These are phyloP conservation scores for Jamesozyma spencerorum DNA, from an alignment of 805 yeast genomes.

Conservation along the genomic window DNA sequence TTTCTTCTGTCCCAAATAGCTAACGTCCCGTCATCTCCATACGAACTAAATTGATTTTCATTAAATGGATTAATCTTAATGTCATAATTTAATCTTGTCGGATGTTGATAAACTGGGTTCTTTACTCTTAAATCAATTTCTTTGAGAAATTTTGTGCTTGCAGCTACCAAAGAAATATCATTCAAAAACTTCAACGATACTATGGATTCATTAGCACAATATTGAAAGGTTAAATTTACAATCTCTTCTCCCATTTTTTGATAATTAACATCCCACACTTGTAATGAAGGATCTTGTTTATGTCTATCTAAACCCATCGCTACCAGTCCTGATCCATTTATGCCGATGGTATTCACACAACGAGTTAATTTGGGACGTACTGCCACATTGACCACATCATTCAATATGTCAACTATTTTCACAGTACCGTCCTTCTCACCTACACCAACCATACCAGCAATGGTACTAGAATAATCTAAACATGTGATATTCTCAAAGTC, in stretches of 20 bases:
- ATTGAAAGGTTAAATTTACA: constrained; percentile 46
- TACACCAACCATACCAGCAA: constrained; percentile 55
- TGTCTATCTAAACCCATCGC: constrained; percentile 77
- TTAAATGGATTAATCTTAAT: constrained; percentile 62
- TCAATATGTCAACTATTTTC: constrained; percentile 49
- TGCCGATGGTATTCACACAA: constrained; percentile 66
- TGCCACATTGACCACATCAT: constrained; percentile 4
- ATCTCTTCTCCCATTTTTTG: constrained; percentile 45
- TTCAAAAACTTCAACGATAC: constrained; percentile 60
- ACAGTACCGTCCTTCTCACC: constrained; percentile 69
- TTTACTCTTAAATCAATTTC: constrained; percentile 67
- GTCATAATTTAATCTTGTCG: constrained; percentile 63
- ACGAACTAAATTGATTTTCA: constrained; percentile 58
- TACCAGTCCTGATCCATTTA: constrained; percentile 53
- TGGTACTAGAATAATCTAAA: constrained; percentile 47
- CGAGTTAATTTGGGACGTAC: constrained; percentile 57
- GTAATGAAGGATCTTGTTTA: constrained; percentile 64
- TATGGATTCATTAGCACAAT: constrained; percentile 66
- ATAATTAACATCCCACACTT: constrained; percentile 70
- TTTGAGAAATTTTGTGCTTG: constrained; percentile 66
- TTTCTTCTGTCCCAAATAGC: constrained; percentile 76
- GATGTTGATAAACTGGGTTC: constrained; percentile 60
- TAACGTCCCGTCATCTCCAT: constrained; percentile 75
- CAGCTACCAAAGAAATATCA: constrained; percentile 53
- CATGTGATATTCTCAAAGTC: constrained; percentile 67